Evolutionary conservation across 345 rosid genomes (phyloP).

Genomic region (Noccaea caerulescens): DNA sequence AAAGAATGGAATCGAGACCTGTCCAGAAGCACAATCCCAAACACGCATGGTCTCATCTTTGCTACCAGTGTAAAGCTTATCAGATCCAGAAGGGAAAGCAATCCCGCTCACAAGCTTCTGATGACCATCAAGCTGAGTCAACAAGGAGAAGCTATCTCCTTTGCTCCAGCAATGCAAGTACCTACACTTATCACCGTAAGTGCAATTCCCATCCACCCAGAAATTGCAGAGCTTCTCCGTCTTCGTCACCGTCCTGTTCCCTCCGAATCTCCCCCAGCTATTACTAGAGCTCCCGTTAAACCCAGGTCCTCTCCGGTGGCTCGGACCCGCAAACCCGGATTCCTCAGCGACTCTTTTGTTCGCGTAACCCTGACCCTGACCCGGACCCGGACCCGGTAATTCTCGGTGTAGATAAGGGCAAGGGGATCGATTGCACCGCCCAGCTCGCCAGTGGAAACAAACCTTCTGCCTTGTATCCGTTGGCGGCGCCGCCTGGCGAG

Average conservation of each 20-base stretch:
- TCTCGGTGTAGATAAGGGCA: constrained; percentile 82
- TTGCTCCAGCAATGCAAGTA: constrained; percentile 89
- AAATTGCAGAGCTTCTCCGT: constrained; percentile 74
- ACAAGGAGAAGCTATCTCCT: constrained; percentile 71
- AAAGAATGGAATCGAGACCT: constrained; percentile 53
- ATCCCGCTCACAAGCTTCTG: constrained; percentile 84
- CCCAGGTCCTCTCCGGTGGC: constrained; percentile 61
- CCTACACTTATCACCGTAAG: constrained; percentile 75
- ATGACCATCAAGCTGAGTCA: constrained; percentile 93
- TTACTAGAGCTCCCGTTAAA: constrained; percentile 44
- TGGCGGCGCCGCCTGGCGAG: constrained; percentile 45
- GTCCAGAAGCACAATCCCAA: constrained; percentile 97
- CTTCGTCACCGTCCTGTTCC: constrained; percentile 56
- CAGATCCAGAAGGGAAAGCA: constrained; percentile 79
- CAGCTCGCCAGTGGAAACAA: constrained; percentile 88
- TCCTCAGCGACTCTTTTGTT: constrained; percentile 76
- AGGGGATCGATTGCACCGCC: constrained; percentile 69
- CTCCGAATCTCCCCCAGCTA: constrained; percentile 68
- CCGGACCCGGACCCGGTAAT: constrained; percentile 55
- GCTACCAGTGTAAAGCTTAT: constrained; percentile 90
- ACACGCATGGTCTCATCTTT: constrained; percentile 81
- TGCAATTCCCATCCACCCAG: constrained; percentile 91
- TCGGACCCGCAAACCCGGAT: constrained; percentile 62
- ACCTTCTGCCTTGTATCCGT: constrained; percentile 59
- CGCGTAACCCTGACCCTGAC: constrained; percentile 41